Evolutionary conservation across 495 filamentous ascomycete genomes (phyloP), one percentile per base, ranked within the genome.

Genomic region (Penicillium angulare): DNA sequence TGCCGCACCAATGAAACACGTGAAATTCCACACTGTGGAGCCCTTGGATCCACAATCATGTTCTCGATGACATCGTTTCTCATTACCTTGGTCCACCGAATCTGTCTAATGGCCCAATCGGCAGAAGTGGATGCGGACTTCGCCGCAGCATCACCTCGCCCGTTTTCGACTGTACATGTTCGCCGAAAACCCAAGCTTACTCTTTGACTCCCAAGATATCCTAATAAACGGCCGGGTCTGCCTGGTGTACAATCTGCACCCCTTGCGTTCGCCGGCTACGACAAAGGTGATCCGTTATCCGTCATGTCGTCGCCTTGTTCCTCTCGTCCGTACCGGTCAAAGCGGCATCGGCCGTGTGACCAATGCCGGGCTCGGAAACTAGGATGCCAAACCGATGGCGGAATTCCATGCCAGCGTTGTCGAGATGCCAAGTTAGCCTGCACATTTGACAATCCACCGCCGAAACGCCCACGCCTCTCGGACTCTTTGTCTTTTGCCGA

Each of bases 301-400:
- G 31, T 16, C n/a, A 55, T 52, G 51, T 50, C 49, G 13, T 53
- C 44, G 12, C 52, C 55, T n/a, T 12, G 38, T n/a, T 55, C 57
- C 18, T 50, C 56, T 48, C 66, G 68, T 29, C 68, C 66, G 13
- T 72, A 72, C 50, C 64, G 66, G 38, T 72, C 68, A 43, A 72
- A 72, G 50, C 59, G 63, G 16, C 62, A 72, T 36, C 61, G 66
- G 22, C 68, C 68, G 6, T 72, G 68, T 40, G 68, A 69, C 51
- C 60, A 66, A 60, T 69, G 68, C 55, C 66, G 68, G 10, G 55
- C 61, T 22, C 57, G 67, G 29, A 72, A 72, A 46, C 52, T 69
- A 10, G 64, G 63, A n/a, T 72, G 68, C 43, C 64, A 70, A 45
- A 67, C 55, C 6, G 56, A 57, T 7, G 46, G 39, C 39, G 62